phyloP scores from a whole-genome alignment of 2,329 filamentous ascomycete species.

The Sphaerostilbella broomeana region DNA sequence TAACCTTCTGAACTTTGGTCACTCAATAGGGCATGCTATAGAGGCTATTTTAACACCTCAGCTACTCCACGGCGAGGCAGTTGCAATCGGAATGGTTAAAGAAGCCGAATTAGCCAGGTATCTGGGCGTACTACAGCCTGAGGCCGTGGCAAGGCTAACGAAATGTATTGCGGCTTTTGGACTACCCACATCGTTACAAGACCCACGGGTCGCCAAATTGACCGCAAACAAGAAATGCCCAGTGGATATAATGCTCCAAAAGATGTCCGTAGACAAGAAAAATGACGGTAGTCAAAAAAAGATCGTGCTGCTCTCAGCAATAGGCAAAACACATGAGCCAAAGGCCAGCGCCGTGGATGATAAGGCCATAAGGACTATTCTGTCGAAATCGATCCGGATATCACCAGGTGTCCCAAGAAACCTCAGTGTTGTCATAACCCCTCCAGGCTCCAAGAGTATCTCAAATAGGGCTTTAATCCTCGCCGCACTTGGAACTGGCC shows the following conservation, averaged over 20 bases:
- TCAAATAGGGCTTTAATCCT: conserved; percentile 94
- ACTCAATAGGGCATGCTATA: conserved; percentile 95
- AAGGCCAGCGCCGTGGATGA: conserved; percentile 88
- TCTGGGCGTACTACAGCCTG: conserved; percentile 75
- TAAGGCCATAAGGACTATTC: conserved; percentile 69
- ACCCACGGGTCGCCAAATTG: conserved; percentile 73
- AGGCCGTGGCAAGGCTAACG: conserved; percentile 78
- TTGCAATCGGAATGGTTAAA: conserved; percentile 97
- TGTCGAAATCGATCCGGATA: conserved; percentile 73
- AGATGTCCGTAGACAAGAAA: conserved; percentile 99
- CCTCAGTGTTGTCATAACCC: conserved; percentile 68
- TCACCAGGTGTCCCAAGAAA: conserved; percentile 61
- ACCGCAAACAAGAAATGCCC: conserved; percentile 84
- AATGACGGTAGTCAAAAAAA: conserved; percentile 95
- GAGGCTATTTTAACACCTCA: conserved; percentile 95
- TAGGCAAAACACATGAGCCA: conserved; percentile 80
- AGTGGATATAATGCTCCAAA: conserved; percentile 76
- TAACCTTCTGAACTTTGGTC: conserved; percentile 94
- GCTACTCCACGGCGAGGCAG: conserved; percentile 89
- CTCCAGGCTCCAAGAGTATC: conserved; percentile 94
- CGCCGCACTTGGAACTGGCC: conserved; percentile 79
- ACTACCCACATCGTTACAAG: conserved; percentile 75
- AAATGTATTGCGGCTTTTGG: conserved; percentile 96
- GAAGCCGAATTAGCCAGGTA: conserved; percentile 90
- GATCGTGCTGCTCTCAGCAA: conserved; percentile 83